Conservation (phyloP, 495 filamentous ascomycete genomes). For the Daldinia grandis region DNA sequence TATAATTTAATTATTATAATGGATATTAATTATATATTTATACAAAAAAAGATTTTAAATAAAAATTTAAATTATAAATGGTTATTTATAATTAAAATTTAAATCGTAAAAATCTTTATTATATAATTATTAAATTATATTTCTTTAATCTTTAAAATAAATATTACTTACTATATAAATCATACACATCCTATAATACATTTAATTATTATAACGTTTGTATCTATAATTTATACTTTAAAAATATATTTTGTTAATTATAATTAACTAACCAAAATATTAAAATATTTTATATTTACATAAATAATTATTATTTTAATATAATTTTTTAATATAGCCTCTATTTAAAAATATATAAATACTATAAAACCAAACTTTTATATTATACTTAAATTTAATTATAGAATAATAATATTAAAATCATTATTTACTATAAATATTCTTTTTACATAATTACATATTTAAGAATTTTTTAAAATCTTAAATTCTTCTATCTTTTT, state of each 20-base stretch:
- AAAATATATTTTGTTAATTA: too few species aligned
- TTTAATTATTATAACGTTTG: too few species aligned
- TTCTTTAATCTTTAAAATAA: too few species aligned
- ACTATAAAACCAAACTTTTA: neutral
- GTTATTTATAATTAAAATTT: neutral
- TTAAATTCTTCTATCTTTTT: neutral
- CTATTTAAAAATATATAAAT: neutral
- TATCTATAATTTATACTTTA: too few species aligned
- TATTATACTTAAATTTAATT: neutral
- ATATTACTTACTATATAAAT: too few species aligned
- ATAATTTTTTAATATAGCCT: neutral
- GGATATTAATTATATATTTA: neutral
- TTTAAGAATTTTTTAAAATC: neutral
- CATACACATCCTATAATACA: too few species aligned
- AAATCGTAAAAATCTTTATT: neutral
- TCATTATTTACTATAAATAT: neutral
- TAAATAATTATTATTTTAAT: too few species aligned
- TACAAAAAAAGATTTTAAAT: neutral
- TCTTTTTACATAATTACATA: too few species aligned
- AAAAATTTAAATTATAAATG: neutral
- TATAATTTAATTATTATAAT: neutral
- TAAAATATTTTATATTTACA: too few species aligned
- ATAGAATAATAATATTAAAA: neutral
- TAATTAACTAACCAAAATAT: too few species aligned
- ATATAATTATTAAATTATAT: neutral